Conservation (phyloP, 2,329 filamentous ascomycete species). For the Aspergillus japonicus region DNA sequence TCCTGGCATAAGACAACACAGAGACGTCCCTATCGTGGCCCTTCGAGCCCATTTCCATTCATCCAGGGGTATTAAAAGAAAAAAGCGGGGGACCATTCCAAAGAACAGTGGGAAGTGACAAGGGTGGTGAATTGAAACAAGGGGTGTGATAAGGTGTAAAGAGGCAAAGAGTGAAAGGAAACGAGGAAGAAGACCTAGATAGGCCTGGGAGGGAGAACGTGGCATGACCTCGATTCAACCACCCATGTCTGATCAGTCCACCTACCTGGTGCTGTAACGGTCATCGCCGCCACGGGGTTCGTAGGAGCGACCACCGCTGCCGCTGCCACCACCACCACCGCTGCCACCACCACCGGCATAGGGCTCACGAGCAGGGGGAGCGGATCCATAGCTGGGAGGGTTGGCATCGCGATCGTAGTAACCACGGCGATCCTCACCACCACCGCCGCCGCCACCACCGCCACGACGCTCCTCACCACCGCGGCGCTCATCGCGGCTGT, state of each 20-base stretch:
- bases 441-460: conserved; percentile 47
- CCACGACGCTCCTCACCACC: conserved; percentile 47
- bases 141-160: conserved; percentile 1
- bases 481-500: conserved; percentile 49
- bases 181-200: conserved; percentile 20
- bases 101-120: conserved; percentile 32
- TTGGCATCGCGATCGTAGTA: conserved; percentile 58
- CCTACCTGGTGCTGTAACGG: conserved; percentile 44
- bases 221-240: conserved; percentile 19
- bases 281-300: conserved; percentile 38
- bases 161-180: conserved; percentile 14
- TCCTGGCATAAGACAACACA: conserved; percentile 30
- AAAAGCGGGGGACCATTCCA: conserved; percentile 32
- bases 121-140: conserved; percentile 22
- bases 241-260: conserved; percentile 25
- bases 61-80: conserved; percentile 22
- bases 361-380: conserved; percentile 37
- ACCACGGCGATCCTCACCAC: conserved; percentile 52
- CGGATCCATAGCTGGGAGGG: conserved; percentile 45
- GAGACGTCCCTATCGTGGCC: conserved; percentile 38
- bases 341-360: conserved; percentile 25
- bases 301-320: conserved; percentile 35
- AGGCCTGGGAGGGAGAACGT: conserved; percentile 18
- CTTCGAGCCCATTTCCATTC: conserved; percentile 36
- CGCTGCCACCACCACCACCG: conserved; percentile 20